Evolutionary conservation across 495 filamentous ascomycete genomes (phyloP).

Genomic region (Penicillium pulvis): DNA sequence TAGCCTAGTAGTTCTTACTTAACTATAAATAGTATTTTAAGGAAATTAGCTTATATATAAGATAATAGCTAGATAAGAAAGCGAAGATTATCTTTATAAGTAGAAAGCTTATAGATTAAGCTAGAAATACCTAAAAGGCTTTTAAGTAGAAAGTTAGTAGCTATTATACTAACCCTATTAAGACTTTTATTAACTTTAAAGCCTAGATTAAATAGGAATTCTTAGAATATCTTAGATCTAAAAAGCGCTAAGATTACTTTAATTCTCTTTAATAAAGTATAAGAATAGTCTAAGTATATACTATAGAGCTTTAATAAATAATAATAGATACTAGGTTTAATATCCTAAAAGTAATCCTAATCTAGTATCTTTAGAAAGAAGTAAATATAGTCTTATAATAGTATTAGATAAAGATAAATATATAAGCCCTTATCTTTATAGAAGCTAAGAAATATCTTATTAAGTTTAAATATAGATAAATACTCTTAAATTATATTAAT

Average conservation of each 20-base stretch:
- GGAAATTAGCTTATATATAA: too few species aligned
- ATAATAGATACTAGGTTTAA: background rate
- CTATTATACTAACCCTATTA: background rate
- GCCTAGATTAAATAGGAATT: background rate
- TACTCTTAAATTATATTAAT: too few species aligned
- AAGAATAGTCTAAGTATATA: background rate
- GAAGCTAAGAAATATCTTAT: too few species aligned
- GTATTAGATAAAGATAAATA: background rate
- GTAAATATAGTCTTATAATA: background rate
- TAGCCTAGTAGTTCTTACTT: too few species aligned
- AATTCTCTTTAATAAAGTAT: background rate
- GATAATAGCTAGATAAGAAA: too few species aligned
- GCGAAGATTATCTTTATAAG: too few species aligned
- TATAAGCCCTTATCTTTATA: background rate
- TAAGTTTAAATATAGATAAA: too few species aligned
- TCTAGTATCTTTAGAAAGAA: too few species aligned
- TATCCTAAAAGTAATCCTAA: background rate
- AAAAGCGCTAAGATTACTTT: background rate
- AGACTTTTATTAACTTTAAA: background rate
- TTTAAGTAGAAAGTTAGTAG: too few species aligned
- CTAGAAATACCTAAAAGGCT: too few species aligned
- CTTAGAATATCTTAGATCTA: background rate
- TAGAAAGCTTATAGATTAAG: too few species aligned
- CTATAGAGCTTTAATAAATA: background rate
- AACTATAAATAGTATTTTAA: too few species aligned